Conservation (phyloP, 306 rosid genomes). For the Rosa chinensis region DNA sequence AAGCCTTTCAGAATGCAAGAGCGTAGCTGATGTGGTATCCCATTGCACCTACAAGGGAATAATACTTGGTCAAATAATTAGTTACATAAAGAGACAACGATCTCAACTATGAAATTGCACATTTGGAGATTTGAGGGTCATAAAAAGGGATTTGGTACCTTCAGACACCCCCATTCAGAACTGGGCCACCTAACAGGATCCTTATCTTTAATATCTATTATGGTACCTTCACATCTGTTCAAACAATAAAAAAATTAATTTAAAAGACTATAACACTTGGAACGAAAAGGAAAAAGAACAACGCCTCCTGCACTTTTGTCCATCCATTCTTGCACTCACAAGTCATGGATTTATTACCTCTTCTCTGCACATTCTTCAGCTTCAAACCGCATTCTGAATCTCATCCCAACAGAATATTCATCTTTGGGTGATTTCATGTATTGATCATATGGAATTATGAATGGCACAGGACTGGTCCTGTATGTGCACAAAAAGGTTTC, state of each 20-base stretch:
- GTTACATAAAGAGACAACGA: constrained; percentile 2
- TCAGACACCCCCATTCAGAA: constrained; percentile 70
- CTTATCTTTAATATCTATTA: constrained; percentile 46
- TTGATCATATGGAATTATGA: constrained; percentile 42
- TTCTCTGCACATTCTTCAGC: constrained; percentile 43
- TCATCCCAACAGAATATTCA: constrained; percentile 47
- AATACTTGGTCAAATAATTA: constrained; percentile 3
- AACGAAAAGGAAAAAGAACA: not conserved
- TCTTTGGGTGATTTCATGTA: constrained; percentile 39
- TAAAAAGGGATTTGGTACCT: constrained; percentile 39
- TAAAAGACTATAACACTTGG: not conserved
- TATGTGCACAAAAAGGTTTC: constrained; percentile 29
- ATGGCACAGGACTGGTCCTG: constrained; percentile 61
- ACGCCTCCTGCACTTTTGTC: constrained; percentile 2
- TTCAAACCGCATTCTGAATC: constrained; percentile 38
- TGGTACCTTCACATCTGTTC: constrained; percentile 51
- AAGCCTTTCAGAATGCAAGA: constrained; percentile 49
- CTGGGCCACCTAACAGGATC: constrained; percentile 62
- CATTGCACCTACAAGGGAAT: constrained; percentile 55
- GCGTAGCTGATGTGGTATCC: constrained; percentile 38
- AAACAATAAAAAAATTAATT: not conserved
- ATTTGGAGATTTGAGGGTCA: constrained; percentile 9
- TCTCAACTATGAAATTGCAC: constrained; percentile 8
- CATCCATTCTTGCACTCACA: not conserved
- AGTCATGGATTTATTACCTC: constrained; percentile 46